Conservation (phyloP, 2,329 filamentous ascomycete genomes). For the Rhexocercosporidium sp. region DNA sequence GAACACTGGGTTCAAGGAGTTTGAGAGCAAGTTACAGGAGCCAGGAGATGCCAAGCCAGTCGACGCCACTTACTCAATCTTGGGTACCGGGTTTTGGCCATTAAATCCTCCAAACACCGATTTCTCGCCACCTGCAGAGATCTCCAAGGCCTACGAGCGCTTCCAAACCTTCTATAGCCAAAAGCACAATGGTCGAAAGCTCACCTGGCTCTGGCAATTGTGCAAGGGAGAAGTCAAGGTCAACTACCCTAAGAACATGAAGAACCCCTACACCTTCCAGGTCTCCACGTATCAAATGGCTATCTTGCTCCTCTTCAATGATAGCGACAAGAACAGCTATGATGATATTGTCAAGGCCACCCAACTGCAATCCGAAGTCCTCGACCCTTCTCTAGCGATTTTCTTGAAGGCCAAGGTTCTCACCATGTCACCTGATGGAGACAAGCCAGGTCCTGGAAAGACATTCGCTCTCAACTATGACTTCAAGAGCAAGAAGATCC, state of each 20-base stretch:
- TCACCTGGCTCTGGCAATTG: conserved; percentile 97
- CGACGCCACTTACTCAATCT: conserved; percentile 88
- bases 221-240: conserved; percentile 97
- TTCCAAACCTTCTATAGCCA: conserved; percentile 92
- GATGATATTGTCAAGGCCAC: conserved; percentile 87
- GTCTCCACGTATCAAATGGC: conserved; percentile 99
- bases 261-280: conserved; percentile 94
- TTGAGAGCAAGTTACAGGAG: conserved; percentile 67
- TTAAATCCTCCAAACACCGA: conserved; percentile 84
- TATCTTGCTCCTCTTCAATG: conserved; percentile 92
- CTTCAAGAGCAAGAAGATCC: conserved; percentile 98
- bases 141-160: conserved; percentile 85
- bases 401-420: conserved; percentile 94
- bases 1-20: conserved; percentile 86
- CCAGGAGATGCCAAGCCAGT: conserved; percentile 69
- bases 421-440: conserved; percentile 70
- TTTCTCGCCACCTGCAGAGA: conserved; percentile 85
- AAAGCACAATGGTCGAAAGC: conserved; percentile 94
- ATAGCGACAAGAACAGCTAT: conserved; percentile 82
- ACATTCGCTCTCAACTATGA: conserved; percentile 87
- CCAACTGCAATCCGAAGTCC: conserved; percentile 76
- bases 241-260: conserved; percentile 86
- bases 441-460: conserved; percentile 79
- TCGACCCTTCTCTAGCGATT: conserved; percentile 86
- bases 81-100: conserved; percentile 98